Evolutionary conservation across 176 grass and related monocot species (phyloP).

Genomic region (Bolboschoenus planiculmis): DNA sequence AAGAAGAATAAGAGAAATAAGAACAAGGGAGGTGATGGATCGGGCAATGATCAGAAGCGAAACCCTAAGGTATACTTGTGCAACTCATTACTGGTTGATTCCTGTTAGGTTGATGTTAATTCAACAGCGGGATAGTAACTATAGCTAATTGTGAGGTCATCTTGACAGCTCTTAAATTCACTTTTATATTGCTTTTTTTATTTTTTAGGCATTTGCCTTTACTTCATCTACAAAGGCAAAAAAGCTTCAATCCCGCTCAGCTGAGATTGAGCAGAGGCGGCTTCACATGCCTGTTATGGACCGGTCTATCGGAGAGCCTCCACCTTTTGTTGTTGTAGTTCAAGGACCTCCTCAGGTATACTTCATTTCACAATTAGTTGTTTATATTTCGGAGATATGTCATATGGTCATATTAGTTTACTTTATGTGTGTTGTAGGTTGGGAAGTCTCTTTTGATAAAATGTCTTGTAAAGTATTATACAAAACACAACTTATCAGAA

Average conservation of each 20-base stretch:
- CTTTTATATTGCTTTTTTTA: slow-evolving; percentile 4
- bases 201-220: slow-evolving; percentile 81
- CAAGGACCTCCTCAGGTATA: slow-evolving; percentile 83
- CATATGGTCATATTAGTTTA: not conserved
- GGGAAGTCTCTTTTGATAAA: slow-evolving; percentile 96
- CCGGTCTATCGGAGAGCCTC: slow-evolving; percentile 63
- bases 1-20: slow-evolving; percentile 59
- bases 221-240: slow-evolving; percentile 81
- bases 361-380: not conserved
- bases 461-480: slow-evolving; percentile 86
- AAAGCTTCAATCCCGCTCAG: slow-evolving; percentile 57
- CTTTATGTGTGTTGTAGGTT: slow-evolving; percentile 37
- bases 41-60: slow-evolving; percentile 32
- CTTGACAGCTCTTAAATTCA: slow-evolving; percentile 4
- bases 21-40: slow-evolving; percentile 35
- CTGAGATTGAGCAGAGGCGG: slow-evolving; percentile 72
- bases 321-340: slow-evolving; percentile 93
- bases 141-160: not conserved
- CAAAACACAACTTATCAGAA: slow-evolving; percentile 86
- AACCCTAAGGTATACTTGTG: slow-evolving; percentile 69
- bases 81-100: not conserved
- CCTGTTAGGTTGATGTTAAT: not conserved
- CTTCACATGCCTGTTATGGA: slow-evolving; percentile 85
- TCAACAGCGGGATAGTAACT: not conserved
- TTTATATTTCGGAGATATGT: not conserved